Conservation (phyloP, 192 early-diverging fungal genomes). For the Coemansia sp. region DNA sequence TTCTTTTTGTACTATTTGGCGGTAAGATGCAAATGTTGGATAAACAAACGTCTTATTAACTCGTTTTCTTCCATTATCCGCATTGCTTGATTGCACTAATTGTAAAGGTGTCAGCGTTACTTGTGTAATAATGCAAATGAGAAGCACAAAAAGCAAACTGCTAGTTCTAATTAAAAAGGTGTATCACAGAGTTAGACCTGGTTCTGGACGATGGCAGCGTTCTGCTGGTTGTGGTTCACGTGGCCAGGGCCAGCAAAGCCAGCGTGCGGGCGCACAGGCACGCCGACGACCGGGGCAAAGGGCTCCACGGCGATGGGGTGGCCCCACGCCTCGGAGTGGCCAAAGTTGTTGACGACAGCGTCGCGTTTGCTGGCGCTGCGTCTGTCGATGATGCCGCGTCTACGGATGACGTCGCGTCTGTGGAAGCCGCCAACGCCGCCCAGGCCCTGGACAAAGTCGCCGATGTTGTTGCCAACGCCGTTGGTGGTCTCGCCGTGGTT, state of each 20-base stretch:
- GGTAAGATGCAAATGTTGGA: too few species aligned
- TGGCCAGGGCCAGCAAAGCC: conserved; percentile 7
- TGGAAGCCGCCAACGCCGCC: background rate
- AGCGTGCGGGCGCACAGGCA: conserved; percentile 9
- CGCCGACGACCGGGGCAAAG: conserved; percentile 12
- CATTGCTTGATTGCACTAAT: too few species aligned
- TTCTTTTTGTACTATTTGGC: too few species aligned
- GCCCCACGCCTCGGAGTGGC: conserved; percentile 13
- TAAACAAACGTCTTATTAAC: too few species aligned
- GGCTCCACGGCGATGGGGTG: conserved; percentile 9
- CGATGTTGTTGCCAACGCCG: conserved; percentile 37
- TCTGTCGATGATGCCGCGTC: background rate
- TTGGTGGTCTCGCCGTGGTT: conserved; percentile 40
- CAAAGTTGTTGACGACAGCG: conserved; percentile 36
- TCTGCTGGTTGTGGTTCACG: conserved; percentile 38
- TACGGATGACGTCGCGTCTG: too few species aligned
- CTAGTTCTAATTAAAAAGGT: background rate
- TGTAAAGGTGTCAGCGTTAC: too few species aligned
- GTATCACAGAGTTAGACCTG: conserved; percentile 23
- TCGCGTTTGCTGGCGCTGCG: conserved; percentile 26
- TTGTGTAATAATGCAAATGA: background rate
- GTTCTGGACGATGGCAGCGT: conserved; percentile 49
- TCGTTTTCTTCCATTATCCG: too few species aligned
- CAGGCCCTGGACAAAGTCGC: conserved; percentile 13
- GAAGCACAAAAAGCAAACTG: background rate